Conservation (phyloP, 352 stramenopile genomes). For the Globisporangium megalacanthum region DNA sequence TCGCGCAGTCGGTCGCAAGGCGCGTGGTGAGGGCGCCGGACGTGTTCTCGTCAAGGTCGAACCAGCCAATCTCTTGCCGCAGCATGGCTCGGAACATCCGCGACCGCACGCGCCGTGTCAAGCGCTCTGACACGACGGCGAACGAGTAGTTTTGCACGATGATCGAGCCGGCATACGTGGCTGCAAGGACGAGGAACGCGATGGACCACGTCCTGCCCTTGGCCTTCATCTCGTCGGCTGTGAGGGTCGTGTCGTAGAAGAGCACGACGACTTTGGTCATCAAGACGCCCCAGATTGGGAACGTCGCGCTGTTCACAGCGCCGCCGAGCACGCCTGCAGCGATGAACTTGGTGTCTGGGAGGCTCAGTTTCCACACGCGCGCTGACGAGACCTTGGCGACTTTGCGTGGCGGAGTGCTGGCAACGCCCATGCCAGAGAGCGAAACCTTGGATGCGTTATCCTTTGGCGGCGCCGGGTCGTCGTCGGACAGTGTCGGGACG, state of each 20-base stretch:
- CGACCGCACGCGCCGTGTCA: slow-evolving; percentile 39
- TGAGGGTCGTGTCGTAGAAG: slow-evolving; percentile 36
- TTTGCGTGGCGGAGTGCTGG: neutral
- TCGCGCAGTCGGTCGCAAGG: slow-evolving; percentile 63
- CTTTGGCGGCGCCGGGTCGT: neutral
- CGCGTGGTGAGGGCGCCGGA: slow-evolving; percentile 54
- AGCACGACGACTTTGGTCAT: slow-evolving; percentile 48
- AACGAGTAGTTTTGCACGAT: slow-evolving; percentile 54
- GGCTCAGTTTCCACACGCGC: slow-evolving; percentile 40
- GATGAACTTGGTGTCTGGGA: slow-evolving; percentile 40
- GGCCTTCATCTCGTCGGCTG: slow-evolving; percentile 30
- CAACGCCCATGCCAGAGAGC: too few relatives aligned
- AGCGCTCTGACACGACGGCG: slow-evolving; percentile 31
- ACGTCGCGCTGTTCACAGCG: slow-evolving; percentile 34
- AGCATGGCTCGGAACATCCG: slow-evolving; percentile 58
- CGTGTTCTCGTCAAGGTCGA: slow-evolving; percentile 55
- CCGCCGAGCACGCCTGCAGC: slow-evolving; percentile 29
- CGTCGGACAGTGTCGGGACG: neutral
- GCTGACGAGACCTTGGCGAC: too few relatives aligned
- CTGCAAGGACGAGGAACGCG: slow-evolving; percentile 28
- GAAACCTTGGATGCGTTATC: neutral
- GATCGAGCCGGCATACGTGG: slow-evolving; percentile 32
- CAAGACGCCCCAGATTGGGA: slow-evolving; percentile 45
- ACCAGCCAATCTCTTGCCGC: slow-evolving; percentile 71
- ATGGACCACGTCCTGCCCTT: slow-evolving; percentile 29